Percentiles rank a stretch among this genome's conserved stretches.
phyloP scores from a whole-genome alignment of 2,329 filamentous ascomycete species.

The Aspergillus sp. region DNA sequence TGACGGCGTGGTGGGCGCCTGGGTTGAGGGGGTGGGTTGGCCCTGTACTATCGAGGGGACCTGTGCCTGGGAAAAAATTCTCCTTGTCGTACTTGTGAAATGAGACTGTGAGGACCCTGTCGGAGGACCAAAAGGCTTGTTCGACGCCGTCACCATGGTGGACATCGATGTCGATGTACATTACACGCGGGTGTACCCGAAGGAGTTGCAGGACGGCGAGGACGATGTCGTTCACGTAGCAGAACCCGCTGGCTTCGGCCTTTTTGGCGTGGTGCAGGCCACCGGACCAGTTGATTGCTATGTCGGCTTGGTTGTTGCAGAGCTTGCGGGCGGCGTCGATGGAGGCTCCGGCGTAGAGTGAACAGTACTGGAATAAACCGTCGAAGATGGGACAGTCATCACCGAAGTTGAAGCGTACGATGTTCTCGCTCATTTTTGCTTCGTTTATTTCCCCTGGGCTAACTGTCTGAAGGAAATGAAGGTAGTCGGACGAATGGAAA shows the following conservation, averaged over 20 bases:
- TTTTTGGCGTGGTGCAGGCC: slow-evolving; percentile 96
- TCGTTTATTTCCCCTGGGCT: slow-evolving; percentile 69
- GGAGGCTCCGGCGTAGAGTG: slow-evolving; percentile 86
- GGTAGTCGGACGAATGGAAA: slow-evolving; percentile 86
- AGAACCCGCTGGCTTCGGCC: slow-evolving; percentile 90
- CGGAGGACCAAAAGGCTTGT: slow-evolving; percentile 85
- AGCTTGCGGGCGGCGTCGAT: slow-evolving; percentile 90
- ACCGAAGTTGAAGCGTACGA: slow-evolving; percentile 78
- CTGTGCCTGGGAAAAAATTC: slow-evolving; percentile 86
- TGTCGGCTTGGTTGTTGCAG: slow-evolving; percentile 81
- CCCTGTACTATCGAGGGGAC: slow-evolving; percentile 81
- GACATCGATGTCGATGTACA: slow-evolving; percentile 94
- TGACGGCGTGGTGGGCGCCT: slow-evolving; percentile 84
- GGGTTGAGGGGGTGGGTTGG: slow-evolving; percentile 80
- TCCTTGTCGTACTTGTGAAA: slow-evolving; percentile 94
- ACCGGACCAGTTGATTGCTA: slow-evolving; percentile 96
- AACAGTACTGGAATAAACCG: slow-evolving; percentile 92
- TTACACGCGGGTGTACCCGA: slow-evolving; percentile 75
- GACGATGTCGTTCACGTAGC: slow-evolving; percentile 99
- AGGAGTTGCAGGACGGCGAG: slow-evolving; percentile 87
- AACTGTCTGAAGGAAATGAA: slow-evolving; percentile 79
- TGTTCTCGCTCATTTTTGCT: slow-evolving; percentile 51
- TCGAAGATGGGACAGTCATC: slow-evolving; percentile 97
- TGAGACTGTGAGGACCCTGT: slow-evolving; percentile 87
- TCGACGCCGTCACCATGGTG: slow-evolving; percentile 91